phyloP scores from a whole-genome alignment of 2,329 filamentous ascomycete genomes.

The Fusarium coffeatum region DNA sequence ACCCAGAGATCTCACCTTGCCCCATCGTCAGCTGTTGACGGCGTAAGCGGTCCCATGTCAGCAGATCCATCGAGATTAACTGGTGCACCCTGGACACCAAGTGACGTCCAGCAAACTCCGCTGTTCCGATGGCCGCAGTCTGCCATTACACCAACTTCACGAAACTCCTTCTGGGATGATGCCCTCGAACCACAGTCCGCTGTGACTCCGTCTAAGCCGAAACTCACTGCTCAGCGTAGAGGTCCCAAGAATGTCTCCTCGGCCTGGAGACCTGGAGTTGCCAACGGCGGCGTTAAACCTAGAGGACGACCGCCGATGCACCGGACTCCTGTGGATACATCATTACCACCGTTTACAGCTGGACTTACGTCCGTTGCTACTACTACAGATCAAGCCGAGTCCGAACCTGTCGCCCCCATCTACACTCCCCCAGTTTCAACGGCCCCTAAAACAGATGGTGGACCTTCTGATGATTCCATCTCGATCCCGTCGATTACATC shows the following conservation, averaged over 20 bases:
- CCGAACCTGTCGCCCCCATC: constrained; percentile 22
- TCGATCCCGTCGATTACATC: constrained; percentile 22
- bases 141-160: constrained; percentile 75
- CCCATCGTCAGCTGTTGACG: constrained; percentile 60
- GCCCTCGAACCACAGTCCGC: constrained; percentile 75
- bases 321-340: constrained; percentile 65
- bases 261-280: constrained; percentile 80
- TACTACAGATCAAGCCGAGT: constrained; percentile 2
- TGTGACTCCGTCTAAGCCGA: constrained; percentile 72
- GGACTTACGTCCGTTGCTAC: constrained; percentile 7
- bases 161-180: constrained; percentile 66
- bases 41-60: constrained; percentile 60
- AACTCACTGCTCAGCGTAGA: constrained; percentile 66
- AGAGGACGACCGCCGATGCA: constrained; percentile 84
- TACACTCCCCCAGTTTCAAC: constrained; percentile 14
- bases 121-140: constrained; percentile 80
- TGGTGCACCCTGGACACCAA: constrained; percentile 49
- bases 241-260: constrained; percentile 89
- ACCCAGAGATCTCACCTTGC: constrained; percentile 73
- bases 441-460: not conserved
- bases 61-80: constrained; percentile 58
- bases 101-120: constrained; percentile 65
- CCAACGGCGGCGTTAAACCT: constrained; percentile 74
- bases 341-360: constrained; percentile 28
- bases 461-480: constrained; percentile 7